phyloP scores from a whole-genome alignment of 306 rosid species.

The Trifolium dubium region DNA sequence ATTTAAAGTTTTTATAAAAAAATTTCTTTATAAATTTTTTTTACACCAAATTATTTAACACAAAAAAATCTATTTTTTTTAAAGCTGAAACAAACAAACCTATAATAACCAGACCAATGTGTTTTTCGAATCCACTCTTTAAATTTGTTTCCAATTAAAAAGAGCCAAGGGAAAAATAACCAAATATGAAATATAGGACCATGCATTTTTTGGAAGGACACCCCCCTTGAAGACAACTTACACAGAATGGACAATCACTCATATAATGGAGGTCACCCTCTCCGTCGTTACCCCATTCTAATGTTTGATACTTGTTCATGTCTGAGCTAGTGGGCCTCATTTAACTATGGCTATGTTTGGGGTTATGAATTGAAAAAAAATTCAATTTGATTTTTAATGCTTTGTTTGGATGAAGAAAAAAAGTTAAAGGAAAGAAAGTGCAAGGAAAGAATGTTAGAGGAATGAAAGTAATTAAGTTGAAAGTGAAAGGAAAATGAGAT shows the following conservation, averaged over 20 bases:
- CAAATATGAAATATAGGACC: background rate
- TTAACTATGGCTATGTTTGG: background rate
- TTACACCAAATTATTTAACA: no score
- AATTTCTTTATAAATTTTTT: no score
- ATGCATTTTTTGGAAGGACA: background rate
- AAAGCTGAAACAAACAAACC: no score
- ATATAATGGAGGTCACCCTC: background rate
- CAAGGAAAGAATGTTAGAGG: no score
- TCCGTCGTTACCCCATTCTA: background rate
- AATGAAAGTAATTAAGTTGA: no score
- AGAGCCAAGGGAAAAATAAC: background rate
- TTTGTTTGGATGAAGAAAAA: no score
- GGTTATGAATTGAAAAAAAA: background rate
- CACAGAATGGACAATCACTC: background rate
- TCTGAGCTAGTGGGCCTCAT: background rate
- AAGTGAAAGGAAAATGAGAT: no score
- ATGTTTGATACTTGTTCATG: background rate
- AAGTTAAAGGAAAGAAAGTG: no score
- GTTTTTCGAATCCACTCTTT: slow-evolving; percentile 1
- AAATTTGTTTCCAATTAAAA: background rate
- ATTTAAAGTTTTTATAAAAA: no score
- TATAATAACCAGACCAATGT: no score
- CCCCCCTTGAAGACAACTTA: background rate
- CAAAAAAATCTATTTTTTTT: no score
- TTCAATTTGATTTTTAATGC: no score